Conservation (phyloP, 148 eudicot genomes). For the Nepenthes mirabilis region DNA sequence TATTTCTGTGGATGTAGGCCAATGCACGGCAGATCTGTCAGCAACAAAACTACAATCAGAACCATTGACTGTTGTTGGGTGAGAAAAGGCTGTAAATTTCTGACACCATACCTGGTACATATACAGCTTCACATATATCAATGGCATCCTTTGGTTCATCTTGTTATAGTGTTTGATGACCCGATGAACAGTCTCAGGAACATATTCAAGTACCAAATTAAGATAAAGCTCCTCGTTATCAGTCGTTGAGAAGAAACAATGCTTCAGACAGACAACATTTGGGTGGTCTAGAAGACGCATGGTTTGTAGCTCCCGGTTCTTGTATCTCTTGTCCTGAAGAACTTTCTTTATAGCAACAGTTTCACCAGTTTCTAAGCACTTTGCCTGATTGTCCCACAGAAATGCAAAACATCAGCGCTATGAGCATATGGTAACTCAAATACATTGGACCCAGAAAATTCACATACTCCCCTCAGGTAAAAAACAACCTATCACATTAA, state of each 20-base stretch:
- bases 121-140: slow-evolving; percentile 69
- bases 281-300: slow-evolving; percentile 76
- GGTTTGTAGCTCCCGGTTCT: slow-evolving; percentile 75
- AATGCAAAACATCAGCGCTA: slow-evolving; percentile 4
- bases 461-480: background rate
- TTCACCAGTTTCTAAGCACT: slow-evolving; percentile 70
- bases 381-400: slow-evolving; percentile 27
- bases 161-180: slow-evolving; percentile 59
- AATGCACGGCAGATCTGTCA: slow-evolving; percentile 57
- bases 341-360: slow-evolving; percentile 70
- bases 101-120: slow-evolving; percentile 45
- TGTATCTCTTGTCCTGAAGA: slow-evolving; percentile 80
- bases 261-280: slow-evolving; percentile 58
- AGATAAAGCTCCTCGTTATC: slow-evolving; percentile 65
- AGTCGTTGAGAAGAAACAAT: slow-evolving; percentile 78
- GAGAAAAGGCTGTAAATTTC: background rate
- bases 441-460: background rate
- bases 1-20: slow-evolving; percentile 46
- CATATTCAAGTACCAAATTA: slow-evolving; percentile 66
- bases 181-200: slow-evolving; percentile 72
- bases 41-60: background rate
- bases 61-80: background rate
- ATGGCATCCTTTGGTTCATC: slow-evolving; percentile 69
- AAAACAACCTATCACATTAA: background rate
- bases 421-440: background rate